Base-by-base conservation (phyloP, 2,329 filamentous ascomycete genomes). In the Akanthomyces lecanii region DNA sequence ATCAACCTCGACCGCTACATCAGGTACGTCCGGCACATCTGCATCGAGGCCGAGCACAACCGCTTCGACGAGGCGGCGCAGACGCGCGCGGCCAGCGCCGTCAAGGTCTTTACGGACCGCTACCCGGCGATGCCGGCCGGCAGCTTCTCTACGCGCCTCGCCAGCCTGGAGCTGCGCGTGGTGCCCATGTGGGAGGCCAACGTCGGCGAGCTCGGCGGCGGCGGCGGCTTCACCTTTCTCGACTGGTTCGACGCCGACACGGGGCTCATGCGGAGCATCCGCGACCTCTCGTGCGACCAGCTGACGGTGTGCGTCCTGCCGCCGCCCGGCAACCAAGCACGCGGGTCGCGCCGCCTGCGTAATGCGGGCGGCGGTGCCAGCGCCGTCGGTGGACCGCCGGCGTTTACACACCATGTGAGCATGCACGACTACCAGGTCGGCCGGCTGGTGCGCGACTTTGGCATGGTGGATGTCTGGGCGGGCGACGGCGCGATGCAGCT, bases 131-230 rank as follows among this genome's bases (percentile, higher is more conserved):
- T 36, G 33, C 54, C 62, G 68, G 4, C 38, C 14, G 71, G 53
- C 69, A 18, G 14, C 52, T 23, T 30, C 18, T 21, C 30, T 33
- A 48, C 56, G n/a, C 18, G 23, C 4, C 62, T 83, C 3, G 72
- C 77, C 62, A 80, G 75, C 1, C 67, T 84, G 28, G 77, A 73
- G 3, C 70, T 83, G 53, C 73, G 78, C 40, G 67, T 82, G 53
- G 71, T 71, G 18, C 77, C 77, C 1, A 64, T 53, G 18, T 66
- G 61, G 61, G 61, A 63, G 33, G n/a, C 16, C 12, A 18, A 5
- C 60, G 3, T 28, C 28, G 10, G 23, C 45, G 28, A 53, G 21
- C 44, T 18, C 16, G 16, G 16, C 25, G 25, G 25, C 48, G 5
- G 21, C 52, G 57, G 62, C 1, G 33, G 66, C 11, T 72, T 77